Base-by-base conservation (phyloP, 2,329 filamentous ascomycete species). In the Ophiostoma himal-ulmi region DNA sequence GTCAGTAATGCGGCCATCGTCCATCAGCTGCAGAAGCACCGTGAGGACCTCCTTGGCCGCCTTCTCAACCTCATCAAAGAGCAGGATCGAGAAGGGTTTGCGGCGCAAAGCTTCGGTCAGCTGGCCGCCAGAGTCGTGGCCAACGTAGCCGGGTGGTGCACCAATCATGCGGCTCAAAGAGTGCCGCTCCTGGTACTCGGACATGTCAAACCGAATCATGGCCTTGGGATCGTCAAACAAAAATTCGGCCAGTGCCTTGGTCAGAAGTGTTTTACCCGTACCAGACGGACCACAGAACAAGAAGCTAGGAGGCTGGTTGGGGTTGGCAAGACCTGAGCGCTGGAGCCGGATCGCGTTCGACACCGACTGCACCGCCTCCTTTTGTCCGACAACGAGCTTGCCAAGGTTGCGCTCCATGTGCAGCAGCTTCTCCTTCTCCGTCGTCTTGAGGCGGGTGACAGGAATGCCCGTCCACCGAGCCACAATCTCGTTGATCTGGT, bases 131-230 rank as follows among this genome's bases (percentile, higher is more conserved):
- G 95, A 89, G 77, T 99, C 95, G 78, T 99, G 94, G 20, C 95
- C 95, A 72, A 99, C 94, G 75, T 99, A 99, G 74, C 95, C 95
- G 5, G 95, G 95, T 26, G 95, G 95, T 26, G 95, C 94, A 78
- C 95, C 95, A 75, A 99, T 99, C 93, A 99, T 97, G 72, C 95
- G 89, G 78, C 93, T 96, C 17, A 99, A 87, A 0, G 94, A 91
- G 79, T 99, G 95, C 5, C 94, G 90, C 81, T 99, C 95, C 80
- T 99, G 96, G 80, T 99, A 99, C 81, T 99, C 95, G 5, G 94
- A 98, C 95, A 99, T 99, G 79, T 99, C 95, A 82, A 99, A 96
- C 54, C 95, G 91, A 76, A 99, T 97, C 95, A 99, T 98, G 44
- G 94, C 85, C 83, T 97, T 97, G 36, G 94, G 83, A 75, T 99